These are phyloP conservation scores for Monilinia vaccinii-corymbosi DNA, from an alignment of 2,329 filamentous ascomycete genomes.

Conservation along the genomic window DNA sequence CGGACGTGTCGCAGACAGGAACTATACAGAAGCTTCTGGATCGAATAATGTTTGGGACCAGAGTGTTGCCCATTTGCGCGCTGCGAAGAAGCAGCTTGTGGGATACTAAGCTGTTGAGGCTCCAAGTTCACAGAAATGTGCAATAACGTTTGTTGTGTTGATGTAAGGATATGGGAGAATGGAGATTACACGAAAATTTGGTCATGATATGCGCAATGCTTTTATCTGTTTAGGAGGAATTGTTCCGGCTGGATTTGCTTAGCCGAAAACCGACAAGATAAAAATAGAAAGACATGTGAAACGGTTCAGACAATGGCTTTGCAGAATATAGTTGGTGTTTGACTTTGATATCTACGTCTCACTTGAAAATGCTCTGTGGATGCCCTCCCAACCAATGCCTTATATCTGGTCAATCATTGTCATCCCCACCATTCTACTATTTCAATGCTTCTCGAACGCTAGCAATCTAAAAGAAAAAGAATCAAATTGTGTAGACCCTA, in stretches of 20 bases:
- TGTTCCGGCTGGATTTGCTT: neutral
- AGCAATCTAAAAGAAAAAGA: too few relatives aligned
- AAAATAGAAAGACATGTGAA: neutral
- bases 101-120: neutral
- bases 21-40: neutral
- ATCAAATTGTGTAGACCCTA: neutral
- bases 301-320: neutral
- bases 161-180: neutral
- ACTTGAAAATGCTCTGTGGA: neutral
- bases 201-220: neutral
- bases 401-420: neutral
- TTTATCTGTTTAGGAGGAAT: neutral
- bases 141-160: neutral
- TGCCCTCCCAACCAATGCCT: neutral
- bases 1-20: constrained; percentile 11
- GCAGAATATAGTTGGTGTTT: neutral
- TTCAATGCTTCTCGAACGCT: neutral
- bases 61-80: constrained; percentile 7
- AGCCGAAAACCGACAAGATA: neutral
- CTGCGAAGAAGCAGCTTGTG: constrained; percentile 8
- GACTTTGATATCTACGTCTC: neutral
- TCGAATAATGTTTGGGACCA: constrained; percentile 7
- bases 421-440: neutral
- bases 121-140: neutral
- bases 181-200: neutral